Evolutionary conservation across 1,284 basidiomycete genomes (phyloP), one percentile per base, ranked within the genome.

Genomic region (Fomitiporia mediterranea): DNA sequence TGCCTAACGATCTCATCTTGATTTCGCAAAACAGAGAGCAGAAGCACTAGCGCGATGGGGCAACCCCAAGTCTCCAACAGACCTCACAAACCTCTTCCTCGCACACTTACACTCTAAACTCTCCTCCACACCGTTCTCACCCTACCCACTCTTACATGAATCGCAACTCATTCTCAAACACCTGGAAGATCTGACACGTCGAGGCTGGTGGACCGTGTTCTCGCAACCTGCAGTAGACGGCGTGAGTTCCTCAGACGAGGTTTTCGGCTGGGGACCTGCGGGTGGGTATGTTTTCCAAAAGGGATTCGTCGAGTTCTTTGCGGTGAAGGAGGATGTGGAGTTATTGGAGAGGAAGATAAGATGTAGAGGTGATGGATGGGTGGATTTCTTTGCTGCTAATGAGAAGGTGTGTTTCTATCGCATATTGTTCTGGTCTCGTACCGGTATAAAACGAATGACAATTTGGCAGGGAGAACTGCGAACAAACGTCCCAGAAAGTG

Each of bases 281-380:
- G 86, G 84, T 8, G 96, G 96, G 3, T 95, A 94, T 70, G 89
- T 99, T 11, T 99, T 92, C 72, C 97, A 99, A 71, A 99, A 99
- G 72, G 82, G 89, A 3, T 99, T 98, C 67, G 94, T 98, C 4
- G 96, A 99, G 72, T 96, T 98, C 69, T 99, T 99, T 68, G 89
- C 89, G 38, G 77, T 80, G 47, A 66, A 73, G 57, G 69, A 76
- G 17, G 84, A 89, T 61, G 82, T 97, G 21, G 75, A 84, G 37
- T 66, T 64, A 55, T 77, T 98, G 37, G 82, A 86, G 67, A 67
- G 73, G 57, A 80, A 75, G 61, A 79, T 91, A 1, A 67, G 75
- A 39, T 72, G 74, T 55, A 71, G 75, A 13, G 84, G 83, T 0
- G 68, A 77, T 23, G 85, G 84, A 15, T 82, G 78, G 77, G 80